Conservation (phyloP, 768 basidiomycete genomes). For the Phylloporus sp. region DNA sequence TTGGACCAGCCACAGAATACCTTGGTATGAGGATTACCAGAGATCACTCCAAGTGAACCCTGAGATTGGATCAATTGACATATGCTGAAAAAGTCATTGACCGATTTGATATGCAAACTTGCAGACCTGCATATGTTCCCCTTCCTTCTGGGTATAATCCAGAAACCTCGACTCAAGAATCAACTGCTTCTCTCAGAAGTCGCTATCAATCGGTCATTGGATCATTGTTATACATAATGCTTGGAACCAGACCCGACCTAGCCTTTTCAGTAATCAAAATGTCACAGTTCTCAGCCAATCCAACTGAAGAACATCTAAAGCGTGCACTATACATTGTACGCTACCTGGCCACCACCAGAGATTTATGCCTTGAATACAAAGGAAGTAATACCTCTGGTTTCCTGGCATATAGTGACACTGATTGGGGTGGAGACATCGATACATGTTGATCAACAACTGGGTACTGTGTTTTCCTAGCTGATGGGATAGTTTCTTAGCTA, state of each 20-base stretch:
- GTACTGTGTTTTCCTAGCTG: not conserved
- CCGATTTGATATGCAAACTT: not conserved
- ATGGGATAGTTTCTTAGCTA: not conserved
- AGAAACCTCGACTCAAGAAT: not conserved
- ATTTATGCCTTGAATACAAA: not conserved
- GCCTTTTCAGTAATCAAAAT: not conserved
- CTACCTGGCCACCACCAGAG: no score
- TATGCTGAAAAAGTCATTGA: not conserved
- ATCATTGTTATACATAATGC: not conserved
- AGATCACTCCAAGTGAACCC: not conserved
- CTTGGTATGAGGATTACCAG: not conserved
- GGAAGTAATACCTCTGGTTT: not conserved
- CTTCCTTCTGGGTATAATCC: not conserved
- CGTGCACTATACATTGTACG: not conserved
- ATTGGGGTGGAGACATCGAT: not conserved
- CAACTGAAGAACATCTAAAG: not conserved
- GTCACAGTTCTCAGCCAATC: not conserved
- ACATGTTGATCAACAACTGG: not conserved
- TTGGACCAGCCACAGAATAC: not conserved
- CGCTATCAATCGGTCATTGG: not conserved
- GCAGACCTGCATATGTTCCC: not conserved
- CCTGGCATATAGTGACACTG: not conserved
- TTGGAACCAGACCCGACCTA: not conserved
- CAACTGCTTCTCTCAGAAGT: not conserved
- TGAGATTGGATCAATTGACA: not conserved